Conservation (phyloP, 371 early-diverging fungal genomes). For the Syncephalastrum monosporum region DNA sequence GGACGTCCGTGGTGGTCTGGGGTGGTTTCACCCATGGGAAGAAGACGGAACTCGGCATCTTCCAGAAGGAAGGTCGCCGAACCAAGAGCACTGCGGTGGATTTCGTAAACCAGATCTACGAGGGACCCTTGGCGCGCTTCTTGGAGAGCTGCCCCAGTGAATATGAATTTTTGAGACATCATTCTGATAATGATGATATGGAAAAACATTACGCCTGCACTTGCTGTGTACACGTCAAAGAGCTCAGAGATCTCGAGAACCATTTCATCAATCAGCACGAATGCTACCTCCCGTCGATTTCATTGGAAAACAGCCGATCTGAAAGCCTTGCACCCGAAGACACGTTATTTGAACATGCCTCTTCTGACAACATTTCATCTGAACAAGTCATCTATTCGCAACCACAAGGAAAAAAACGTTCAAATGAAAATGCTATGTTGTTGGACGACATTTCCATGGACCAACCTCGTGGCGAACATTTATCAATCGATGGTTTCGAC, state of each 20-base stretch:
- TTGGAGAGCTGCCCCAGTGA: too few species aligned
- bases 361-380: background rate
- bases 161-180: background rate
- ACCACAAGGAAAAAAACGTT: constrained; percentile 9
- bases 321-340: constrained; percentile 3
- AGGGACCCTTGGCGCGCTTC: too few species aligned
- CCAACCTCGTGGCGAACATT: constrained; percentile 10
- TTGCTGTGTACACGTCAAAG: constrained; percentile 2
- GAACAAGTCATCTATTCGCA: constrained; percentile 1
- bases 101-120: too few species aligned
- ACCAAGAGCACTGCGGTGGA: too few species aligned
- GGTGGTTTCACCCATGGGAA: too few species aligned
- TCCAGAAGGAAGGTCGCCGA: too few species aligned
- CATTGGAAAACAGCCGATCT: too few species aligned
- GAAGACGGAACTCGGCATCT: too few species aligned
- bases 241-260: background rate
- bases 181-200: background rate
- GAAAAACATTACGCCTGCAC: background rate
- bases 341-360: background rate
- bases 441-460: constrained; percentile 9
- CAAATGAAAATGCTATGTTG: constrained; percentile 9
- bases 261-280: background rate
- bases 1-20: too few species aligned
- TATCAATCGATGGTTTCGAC: constrained; percentile 7
- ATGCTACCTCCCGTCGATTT: background rate